phyloP scores from a whole-genome alignment of 306 rosid species.

The Rosa persica region DNA sequence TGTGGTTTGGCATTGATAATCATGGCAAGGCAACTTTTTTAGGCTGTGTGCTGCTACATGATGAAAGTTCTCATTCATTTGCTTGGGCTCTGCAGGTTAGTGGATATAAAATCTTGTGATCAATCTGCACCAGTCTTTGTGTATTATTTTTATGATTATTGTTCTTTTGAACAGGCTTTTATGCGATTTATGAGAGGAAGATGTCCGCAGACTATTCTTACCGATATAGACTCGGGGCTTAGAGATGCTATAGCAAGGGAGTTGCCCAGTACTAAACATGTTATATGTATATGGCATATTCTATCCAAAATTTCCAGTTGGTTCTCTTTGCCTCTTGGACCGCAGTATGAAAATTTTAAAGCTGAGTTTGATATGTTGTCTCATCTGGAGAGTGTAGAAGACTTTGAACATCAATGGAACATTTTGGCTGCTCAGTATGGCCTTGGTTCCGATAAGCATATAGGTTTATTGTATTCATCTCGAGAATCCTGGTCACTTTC shows the following conservation, averaged over 20 bases:
- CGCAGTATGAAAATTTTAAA: conserved; percentile 49
- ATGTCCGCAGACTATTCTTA: conserved; percentile 57
- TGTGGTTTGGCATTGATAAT: conserved; percentile 59
- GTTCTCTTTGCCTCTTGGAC: conserved; percentile 55
- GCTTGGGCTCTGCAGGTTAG: conserved; percentile 72
- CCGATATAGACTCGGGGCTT: conserved; percentile 58
- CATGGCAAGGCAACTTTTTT: conserved; percentile 52
- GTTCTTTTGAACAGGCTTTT: conserved; percentile 56
- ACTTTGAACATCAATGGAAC: conserved; percentile 64
- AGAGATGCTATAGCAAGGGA: conserved; percentile 55
- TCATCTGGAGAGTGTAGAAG: conserved; percentile 54
- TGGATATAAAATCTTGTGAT: conserved; percentile 37
- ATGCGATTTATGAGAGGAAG: conserved; percentile 64
- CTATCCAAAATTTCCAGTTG: conserved; percentile 60
- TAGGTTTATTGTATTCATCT: conserved; percentile 44
- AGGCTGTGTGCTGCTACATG: conserved; percentile 60
- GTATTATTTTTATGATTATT: conserved; percentile 25
- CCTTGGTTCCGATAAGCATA: conserved; percentile 56
- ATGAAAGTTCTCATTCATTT: conserved; percentile 52
- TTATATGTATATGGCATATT: conserved; percentile 50
- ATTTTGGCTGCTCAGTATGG: conserved; percentile 53
- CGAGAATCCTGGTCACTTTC: conserved; percentile 52
- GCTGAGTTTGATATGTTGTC: conserved; percentile 58
- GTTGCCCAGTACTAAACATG: conserved; percentile 58
- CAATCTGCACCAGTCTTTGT: conserved; percentile 31